Percentiles rank a stretch among this genome's conserved stretches.
Conservation (phyloP, 331 rosid species). For the Stylosanthes scabra region DNA sequence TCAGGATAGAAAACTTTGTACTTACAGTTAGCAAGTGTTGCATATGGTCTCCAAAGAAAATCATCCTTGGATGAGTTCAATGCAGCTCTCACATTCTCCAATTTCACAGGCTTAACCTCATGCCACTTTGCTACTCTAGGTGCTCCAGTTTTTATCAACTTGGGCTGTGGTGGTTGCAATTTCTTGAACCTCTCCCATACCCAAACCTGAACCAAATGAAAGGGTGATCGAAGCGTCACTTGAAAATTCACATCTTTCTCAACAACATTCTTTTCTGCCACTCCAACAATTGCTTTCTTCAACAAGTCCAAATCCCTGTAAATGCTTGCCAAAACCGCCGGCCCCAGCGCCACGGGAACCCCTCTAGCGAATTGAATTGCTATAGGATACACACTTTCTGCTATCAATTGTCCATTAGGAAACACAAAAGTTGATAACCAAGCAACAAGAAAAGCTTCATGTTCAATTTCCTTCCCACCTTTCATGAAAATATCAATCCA, state of each 20-base stretch:
- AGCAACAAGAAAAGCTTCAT: conserved; percentile 41
- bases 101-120: not conserved
- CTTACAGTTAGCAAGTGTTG: not conserved
- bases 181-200: conserved; percentile 4
- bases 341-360: conserved; percentile 43
- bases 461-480: conserved; percentile 38
- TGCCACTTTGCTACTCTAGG: not conserved
- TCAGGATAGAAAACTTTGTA: not conserved
- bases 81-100: conserved; percentile 33
- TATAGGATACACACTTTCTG: conserved; percentile 35
- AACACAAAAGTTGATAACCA: conserved; percentile 50
- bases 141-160: not conserved
- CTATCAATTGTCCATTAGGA: not conserved
- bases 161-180: not conserved
- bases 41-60: conserved; percentile 46
- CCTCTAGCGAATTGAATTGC: conserved; percentile 47
- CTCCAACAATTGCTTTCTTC: conserved; percentile 9
- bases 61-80: conserved; percentile 22
- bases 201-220: conserved; percentile 54
- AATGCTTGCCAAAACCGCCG: conserved; percentile 48
- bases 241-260: not conserved
- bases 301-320: conserved; percentile 43
- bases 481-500: conserved; percentile 43
- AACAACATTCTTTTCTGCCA: not conserved
- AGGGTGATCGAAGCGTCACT: conserved; percentile 25